Base-by-base conservation (phyloP, 2,329 filamentous ascomycete species). In the Apiospora phragmitis region DNA sequence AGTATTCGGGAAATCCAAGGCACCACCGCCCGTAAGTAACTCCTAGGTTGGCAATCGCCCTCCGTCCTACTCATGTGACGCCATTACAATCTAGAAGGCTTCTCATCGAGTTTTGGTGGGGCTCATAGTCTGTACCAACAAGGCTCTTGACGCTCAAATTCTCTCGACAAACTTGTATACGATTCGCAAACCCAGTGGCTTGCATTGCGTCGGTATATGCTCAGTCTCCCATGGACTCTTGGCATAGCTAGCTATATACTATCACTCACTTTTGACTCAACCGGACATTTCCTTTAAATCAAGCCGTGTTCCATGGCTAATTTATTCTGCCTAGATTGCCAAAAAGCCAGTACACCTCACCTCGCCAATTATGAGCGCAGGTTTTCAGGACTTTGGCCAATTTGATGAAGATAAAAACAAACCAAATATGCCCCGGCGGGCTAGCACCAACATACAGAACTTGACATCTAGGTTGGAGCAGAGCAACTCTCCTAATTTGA, bases 311-410 rank as follows among this genome's bases (percentile, higher is more conserved):
- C 42, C 74, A 77, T 35, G 74, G 78, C 29, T 74, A 69, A 67
- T 49, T 11, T 18, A 87, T 86, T 72, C 80, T 86, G n/a, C 89
- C 88, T 18, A 68, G 67, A 21, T 92, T 67, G 91, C 90, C 29
- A 88, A 85, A 78, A 93, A 93, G 75, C 91, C 91, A 1, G 84
- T 87, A 2, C 87, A 90, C 73, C 83, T 90, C 14, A 74, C 77
- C 18, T 79, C 76, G 16, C 80, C 80, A 8, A 73, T 77, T 4
- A 74, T 70, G 47, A 79, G 74, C 71, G 74, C 77, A 42, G 73
- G 73, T 8, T 65, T 72, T 38, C 62, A 73, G 8, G 74, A 76
- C 24, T 51, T 68, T 7, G 65, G 65, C 16, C 71, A 71, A 35
- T 72, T 74, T n/a, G 73, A 72, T 42, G 75, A 74, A 43, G 71